phyloP scores from a whole-genome alignment of 768 basidiomycete species.

The Calocybe gangraenosa region DNA sequence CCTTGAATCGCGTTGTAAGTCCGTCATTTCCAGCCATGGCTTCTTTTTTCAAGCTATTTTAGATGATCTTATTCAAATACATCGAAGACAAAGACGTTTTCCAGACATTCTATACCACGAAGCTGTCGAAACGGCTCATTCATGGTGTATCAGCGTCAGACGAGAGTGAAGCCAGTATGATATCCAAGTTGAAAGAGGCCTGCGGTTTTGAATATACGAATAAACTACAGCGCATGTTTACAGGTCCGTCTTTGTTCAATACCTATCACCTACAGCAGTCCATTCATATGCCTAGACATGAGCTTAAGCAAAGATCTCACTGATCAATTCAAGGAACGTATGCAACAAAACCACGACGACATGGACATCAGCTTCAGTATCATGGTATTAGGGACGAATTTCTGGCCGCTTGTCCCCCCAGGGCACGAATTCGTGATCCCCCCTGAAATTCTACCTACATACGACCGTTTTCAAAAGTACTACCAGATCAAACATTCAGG shows the following conservation, averaged over 20 bases:
- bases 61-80: slow-evolving; percentile 99
- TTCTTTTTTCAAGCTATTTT: slow-evolving; percentile 21
- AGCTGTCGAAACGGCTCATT: slow-evolving; percentile 89
- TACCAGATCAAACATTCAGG: slow-evolving; percentile 94
- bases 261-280: background rate
- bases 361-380: slow-evolving; percentile 88
- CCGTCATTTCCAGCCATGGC: background rate
- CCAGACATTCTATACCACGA: slow-evolving; percentile 96
- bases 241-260: slow-evolving; percentile 49
- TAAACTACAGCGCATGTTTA: slow-evolving; percentile 96
- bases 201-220: slow-evolving; percentile 97
- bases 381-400: slow-evolving; percentile 92
- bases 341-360: slow-evolving; percentile 82
- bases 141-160: slow-evolving; percentile 90
- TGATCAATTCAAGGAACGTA: slow-evolving; percentile 90
- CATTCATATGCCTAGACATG: slow-evolving; percentile 58
- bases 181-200: slow-evolving; percentile 93
- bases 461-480: slow-evolving; percentile 89
- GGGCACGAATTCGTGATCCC: slow-evolving; percentile 87
- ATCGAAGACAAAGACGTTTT: slow-evolving; percentile 99
- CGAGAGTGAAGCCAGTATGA: slow-evolving; percentile 97
- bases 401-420: slow-evolving; percentile 90
- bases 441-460: slow-evolving; percentile 78
- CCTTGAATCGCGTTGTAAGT: slow-evolving; percentile 84
- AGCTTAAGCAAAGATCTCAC: slow-evolving; percentile 93